Evolutionary conservation across 2,329 filamentous ascomycete species (phyloP).

Genomic region (Ophiosphaerella narmari): DNA sequence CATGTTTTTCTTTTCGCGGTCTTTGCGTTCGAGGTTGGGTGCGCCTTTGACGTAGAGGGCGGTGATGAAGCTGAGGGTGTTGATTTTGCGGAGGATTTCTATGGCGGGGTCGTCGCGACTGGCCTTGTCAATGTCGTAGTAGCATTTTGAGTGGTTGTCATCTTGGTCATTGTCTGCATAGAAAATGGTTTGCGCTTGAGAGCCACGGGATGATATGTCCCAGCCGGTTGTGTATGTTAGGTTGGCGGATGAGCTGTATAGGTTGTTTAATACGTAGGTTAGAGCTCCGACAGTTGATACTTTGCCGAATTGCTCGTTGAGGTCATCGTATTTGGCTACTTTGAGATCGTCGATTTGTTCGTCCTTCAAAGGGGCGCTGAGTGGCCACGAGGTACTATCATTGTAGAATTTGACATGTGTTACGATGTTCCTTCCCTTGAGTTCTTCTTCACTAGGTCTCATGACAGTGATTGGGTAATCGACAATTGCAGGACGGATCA

Average conservation of each 20-base stretch:
- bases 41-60: constrained; percentile 22
- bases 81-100: constrained; percentile 27
- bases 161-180: constrained; percentile 18
- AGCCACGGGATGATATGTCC: constrained; percentile 20
- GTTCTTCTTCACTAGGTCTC: constrained; percentile 27
- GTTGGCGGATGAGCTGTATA: constrained; percentile 20
- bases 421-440: constrained; percentile 24
- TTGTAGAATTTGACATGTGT: constrained; percentile 29
- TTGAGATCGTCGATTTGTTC: constrained; percentile 21
- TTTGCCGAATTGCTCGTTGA: constrained; percentile 15
- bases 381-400: constrained; percentile 6
- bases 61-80: constrained; percentile 24
- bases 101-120: constrained; percentile 25
- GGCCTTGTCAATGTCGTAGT: constrained; percentile 19
- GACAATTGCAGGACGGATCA: constrained; percentile 23
- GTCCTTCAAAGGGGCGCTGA: constrained; percentile 7
- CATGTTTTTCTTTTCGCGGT: constrained; percentile 8
- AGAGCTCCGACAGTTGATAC: constrained; percentile 25
- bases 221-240: constrained; percentile 18
- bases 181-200: constrained; percentile 21
- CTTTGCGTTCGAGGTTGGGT: constrained; percentile 1
- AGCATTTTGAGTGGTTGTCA: constrained; percentile 10
- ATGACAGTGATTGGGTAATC: constrained; percentile 29
- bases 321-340: constrained; percentile 16
- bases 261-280: constrained; percentile 26